These are phyloP conservation scores for Penicillium fimorum DNA, from an alignment of 495 filamentous ascomycete genomes.

Conservation along the genomic window DNA sequence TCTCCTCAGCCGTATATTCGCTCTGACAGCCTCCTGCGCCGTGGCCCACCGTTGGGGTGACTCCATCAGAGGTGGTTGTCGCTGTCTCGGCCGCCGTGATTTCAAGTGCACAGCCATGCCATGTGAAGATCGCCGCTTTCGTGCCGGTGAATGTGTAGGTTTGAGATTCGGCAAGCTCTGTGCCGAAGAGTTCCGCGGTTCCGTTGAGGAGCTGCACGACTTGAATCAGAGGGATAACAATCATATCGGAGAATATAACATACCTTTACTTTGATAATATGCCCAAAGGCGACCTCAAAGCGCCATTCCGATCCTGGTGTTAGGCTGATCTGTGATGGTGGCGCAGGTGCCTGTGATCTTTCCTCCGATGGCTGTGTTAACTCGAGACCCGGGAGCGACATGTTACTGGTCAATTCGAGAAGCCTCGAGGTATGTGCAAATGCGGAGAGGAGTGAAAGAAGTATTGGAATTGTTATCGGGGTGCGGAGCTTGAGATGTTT, in stretches of 20 bases:
- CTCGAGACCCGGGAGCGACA: constrained; percentile 51
- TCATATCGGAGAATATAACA: constrained; percentile 7
- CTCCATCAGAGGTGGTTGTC: constrained; percentile 20
- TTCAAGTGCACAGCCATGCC: constrained; percentile 84
- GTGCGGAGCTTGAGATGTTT: constrained; percentile 5
- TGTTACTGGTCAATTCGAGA: constrained; percentile 21
- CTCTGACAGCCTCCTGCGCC: constrained; percentile 58
- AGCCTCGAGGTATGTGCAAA: not conserved
- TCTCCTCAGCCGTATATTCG: constrained; percentile 80
- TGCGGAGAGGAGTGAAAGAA: not conserved
- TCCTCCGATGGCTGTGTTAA: constrained; percentile 45
- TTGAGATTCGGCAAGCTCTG: constrained; percentile 79
- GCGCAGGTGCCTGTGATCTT: constrained; percentile 37
- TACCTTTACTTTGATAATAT: constrained; percentile 62
- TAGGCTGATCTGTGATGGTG: constrained; percentile 46
- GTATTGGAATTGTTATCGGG: not conserved
- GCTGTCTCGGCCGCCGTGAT: constrained; percentile 54
- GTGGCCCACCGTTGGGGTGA: constrained; percentile 25
- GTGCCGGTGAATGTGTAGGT: constrained; percentile 79
- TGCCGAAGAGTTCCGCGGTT: constrained; percentile 93
- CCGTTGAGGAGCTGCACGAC: constrained; percentile 63
- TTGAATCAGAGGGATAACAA: constrained; percentile 21
- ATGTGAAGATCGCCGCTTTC: constrained; percentile 87
- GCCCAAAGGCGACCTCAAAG: constrained; percentile 77
- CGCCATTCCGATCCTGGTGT: constrained; percentile 72